A percentile compares a stretch with the other conserved stretches of the same genome.
These are phyloP conservation scores for Closterium sp. DNA, from an alignment of 139 green algal genomes.

Conservation along the genomic window DNA sequence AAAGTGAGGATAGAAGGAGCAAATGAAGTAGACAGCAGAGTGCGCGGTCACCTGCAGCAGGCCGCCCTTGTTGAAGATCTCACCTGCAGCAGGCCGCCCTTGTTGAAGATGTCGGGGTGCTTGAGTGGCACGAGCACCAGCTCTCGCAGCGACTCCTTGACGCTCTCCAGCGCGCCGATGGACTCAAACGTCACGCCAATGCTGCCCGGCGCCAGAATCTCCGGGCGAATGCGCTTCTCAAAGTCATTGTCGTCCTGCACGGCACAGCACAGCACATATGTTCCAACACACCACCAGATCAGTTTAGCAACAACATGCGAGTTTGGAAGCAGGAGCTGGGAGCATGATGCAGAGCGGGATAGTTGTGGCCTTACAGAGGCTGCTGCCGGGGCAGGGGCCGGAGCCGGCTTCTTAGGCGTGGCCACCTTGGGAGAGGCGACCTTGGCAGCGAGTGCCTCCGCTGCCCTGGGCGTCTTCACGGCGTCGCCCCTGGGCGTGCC, in stretches of 20 bases:
- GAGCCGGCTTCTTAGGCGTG: neutral
- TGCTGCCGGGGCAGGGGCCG: neutral
- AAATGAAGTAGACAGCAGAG: no score
- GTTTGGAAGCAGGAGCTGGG: neutral
- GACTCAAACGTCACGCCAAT: slow-evolving; percentile 58
- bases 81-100: slow-evolving; percentile 41
- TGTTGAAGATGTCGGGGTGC: slow-evolving; percentile 70
- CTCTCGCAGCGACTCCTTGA: slow-evolving; percentile 62
- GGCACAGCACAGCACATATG: no score
- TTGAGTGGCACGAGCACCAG: slow-evolving; percentile 75
- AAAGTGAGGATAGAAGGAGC: neutral
- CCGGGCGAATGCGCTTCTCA: slow-evolving; percentile 61
- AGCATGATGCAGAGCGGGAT: neutral
- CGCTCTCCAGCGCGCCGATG: slow-evolving; percentile 62
- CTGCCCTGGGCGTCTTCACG: neutral
- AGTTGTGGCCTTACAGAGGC: neutral
- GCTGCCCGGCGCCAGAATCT: slow-evolving; percentile 61
- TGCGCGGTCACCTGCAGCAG: no score
- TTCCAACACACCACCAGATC: no score
- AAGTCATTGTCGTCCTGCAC: slow-evolving; percentile 58
- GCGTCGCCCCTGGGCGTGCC: neutral
- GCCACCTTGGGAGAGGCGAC: neutral
- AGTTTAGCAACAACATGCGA: neutral
- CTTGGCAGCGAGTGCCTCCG: neutral
- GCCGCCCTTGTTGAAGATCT: neutral